Base-by-base conservation (phyloP, 768 basidiomycete species). In the Myochromella boudieri region DNA sequence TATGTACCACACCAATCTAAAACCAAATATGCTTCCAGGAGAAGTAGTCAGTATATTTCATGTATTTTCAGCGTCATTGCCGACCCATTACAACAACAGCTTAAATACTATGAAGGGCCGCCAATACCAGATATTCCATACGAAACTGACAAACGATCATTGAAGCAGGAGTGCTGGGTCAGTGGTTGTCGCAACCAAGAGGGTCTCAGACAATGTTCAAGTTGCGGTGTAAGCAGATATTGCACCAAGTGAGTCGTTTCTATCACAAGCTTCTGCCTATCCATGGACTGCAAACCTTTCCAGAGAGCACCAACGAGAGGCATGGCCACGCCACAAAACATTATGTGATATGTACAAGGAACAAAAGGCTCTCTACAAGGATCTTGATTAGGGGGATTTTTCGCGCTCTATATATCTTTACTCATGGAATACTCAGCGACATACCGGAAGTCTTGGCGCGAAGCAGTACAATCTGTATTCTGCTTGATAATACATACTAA, bases 101-200 rank as follows among this genome's bases (percentile, higher is more conserved):
- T 34, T 15, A 22, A n/a, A 36, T 10, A 42, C 22, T 42, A 27
- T 3, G 17, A 48, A 2, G 70, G 70, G 54, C 74, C 73, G 51
- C 75, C 75, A 44, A 73, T 78, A 1, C 75, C 75, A 3, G 74
- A 75, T 22, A 76, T 68, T 31, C 74, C 68, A 25, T 41, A 26
- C 6, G 37, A 49, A n/a, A 28, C 22, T 22, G 31, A 52, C 26
- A 20, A 40, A 14, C 15, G 41, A 33, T n/a, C 31, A 45, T 3
- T 38, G 24, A 22, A 28, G 27, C 42, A 26, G 9, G 39, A 26
- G 20, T 37, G 38, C 2, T 21, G 40, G 32, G 24, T 38, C 9
- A 38, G 34, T 26, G 29, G 26, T 22, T 24, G 39, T 22, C 33
- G 47, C 10, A 20, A n/a, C 15, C 32, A 10, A 15, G 4, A 37